Conservation (phyloP, 257 asterid species). For the Anisodus tanguticus region DNA sequence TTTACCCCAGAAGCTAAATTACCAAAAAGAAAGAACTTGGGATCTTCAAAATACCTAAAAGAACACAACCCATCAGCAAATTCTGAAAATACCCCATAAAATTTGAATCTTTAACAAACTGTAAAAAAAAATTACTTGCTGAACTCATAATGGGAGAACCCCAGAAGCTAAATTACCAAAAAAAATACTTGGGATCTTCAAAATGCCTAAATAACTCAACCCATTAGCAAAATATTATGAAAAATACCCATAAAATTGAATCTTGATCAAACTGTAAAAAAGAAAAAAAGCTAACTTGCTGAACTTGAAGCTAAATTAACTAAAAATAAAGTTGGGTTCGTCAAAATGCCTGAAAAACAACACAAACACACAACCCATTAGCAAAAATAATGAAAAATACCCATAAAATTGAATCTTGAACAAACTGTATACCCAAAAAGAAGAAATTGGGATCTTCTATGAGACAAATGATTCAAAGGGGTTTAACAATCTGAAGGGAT, state of each 20-base stretch:
- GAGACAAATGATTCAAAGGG: background rate
- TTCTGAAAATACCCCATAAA: background rate
- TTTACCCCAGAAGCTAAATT: no score
- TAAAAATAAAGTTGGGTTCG: slow-evolving; percentile 26
- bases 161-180: background rate
- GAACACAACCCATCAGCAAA: background rate
- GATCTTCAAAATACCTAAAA: slow-evolving; percentile 32
- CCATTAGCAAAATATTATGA: background rate
- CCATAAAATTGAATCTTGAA: background rate
- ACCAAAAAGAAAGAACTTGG: no score
- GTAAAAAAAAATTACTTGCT: background rate
- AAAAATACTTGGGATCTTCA: background rate
- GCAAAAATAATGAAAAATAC: background rate
- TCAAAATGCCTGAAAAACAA: slow-evolving; percentile 13
- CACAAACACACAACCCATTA: background rate
- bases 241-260: background rate
- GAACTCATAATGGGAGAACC: background rate
- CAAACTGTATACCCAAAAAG: background rate
- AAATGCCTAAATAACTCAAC: background rate
- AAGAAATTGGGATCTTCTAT: background rate
- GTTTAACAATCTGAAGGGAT: background rate
- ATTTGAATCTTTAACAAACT: background rate
- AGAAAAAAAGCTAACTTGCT: background rate
- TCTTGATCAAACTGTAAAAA: background rate
- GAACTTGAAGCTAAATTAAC: background rate